Percentiles rank a stretch among this genome's conserved stretches.
Conservation (phyloP, 2,329 filamentous ascomycete genomes). For the Amphichorda felina region DNA sequence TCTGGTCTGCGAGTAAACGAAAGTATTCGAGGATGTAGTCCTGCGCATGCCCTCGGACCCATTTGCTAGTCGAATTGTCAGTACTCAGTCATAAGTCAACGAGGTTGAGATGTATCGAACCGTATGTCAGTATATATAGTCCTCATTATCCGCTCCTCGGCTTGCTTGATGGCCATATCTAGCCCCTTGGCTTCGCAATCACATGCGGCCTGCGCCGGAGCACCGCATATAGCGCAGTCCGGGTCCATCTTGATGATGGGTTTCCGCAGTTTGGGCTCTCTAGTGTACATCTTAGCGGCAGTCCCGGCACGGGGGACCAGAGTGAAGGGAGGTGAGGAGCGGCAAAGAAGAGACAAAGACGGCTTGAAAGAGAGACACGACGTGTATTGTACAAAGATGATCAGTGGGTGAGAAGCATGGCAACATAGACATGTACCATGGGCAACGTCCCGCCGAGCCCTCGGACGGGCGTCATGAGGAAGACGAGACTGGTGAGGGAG, state of each 20-base stretch:
- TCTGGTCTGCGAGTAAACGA: slow-evolving; percentile 45
- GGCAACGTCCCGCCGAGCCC: neutral
- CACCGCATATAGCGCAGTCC: slow-evolving; percentile 55
- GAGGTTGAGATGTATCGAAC: slow-evolving; percentile 24
- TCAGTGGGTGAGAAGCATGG: neutral
- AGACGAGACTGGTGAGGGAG: neutral
- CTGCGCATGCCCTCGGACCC: slow-evolving; percentile 54
- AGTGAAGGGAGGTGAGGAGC: neutral
- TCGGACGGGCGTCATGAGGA: neutral
- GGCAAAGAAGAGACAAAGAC: neutral
- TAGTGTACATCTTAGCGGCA: slow-evolving; percentile 38
- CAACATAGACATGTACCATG: neutral
- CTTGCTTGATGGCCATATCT: slow-evolving; percentile 49
- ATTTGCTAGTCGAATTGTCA: slow-evolving; percentile 28
- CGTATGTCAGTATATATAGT: slow-evolving; percentile 51
- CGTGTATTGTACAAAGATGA: neutral
- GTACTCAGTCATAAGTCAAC: neutral
- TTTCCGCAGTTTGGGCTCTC: slow-evolving; percentile 31
- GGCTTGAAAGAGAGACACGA: too few relatives aligned
- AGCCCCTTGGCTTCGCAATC: slow-evolving; percentile 56
- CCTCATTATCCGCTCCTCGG: slow-evolving; percentile 52
- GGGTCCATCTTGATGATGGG: slow-evolving; percentile 52
- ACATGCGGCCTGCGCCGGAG: slow-evolving; percentile 45
- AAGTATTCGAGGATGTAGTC: slow-evolving; percentile 59
- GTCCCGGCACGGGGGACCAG: slow-evolving; percentile 1